Evolutionary conservation across 305 asterid genomes (phyloP).

Genomic region (Ajuga reptans): DNA sequence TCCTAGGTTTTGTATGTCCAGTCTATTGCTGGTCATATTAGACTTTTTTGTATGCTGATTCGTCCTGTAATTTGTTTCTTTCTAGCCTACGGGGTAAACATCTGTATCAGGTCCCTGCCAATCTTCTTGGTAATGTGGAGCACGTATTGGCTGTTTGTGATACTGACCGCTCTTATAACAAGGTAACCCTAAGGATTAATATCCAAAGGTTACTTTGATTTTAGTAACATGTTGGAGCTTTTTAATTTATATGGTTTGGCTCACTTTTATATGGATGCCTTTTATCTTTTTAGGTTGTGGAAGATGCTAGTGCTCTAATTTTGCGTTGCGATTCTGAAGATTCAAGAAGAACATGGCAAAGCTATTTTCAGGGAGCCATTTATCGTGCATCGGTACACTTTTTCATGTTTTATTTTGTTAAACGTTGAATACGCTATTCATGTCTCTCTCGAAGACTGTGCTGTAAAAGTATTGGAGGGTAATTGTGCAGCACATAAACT

Average conservation of each 20-base stretch:
- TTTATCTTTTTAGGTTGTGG: conserved; percentile 47
- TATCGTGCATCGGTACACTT: conserved; percentile 76
- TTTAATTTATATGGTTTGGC: conserved; percentile 14
- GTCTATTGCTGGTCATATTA: conserved; percentile 14
- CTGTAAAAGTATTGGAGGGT: background rate
- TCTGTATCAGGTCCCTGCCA: conserved; percentile 68
- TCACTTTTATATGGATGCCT: conserved; percentile 14
- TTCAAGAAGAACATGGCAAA: conserved; percentile 69
- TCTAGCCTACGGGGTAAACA: conserved; percentile 82
- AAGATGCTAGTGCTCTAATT: conserved; percentile 69
- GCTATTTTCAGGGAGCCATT: conserved; percentile 74
- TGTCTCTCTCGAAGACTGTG: background rate
- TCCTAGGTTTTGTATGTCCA: background rate
- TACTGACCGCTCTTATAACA: conserved; percentile 46
- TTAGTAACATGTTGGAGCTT: conserved; percentile 9
- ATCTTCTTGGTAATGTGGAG: conserved; percentile 53
- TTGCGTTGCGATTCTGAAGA: conserved; percentile 68
- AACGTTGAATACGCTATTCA: background rate
- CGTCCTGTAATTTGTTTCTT: conserved; percentile 16
- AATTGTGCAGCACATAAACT: background rate
- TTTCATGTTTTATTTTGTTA: conserved; percentile 3
- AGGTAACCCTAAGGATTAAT: conserved; percentile 38
- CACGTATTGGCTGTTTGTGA: conserved; percentile 68
- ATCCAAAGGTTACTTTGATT: background rate
- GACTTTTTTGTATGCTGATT: conserved; percentile 13